Conservation (phyloP, 1,139 yeast species). For the Debaryomycetaceae sp. region DNA sequence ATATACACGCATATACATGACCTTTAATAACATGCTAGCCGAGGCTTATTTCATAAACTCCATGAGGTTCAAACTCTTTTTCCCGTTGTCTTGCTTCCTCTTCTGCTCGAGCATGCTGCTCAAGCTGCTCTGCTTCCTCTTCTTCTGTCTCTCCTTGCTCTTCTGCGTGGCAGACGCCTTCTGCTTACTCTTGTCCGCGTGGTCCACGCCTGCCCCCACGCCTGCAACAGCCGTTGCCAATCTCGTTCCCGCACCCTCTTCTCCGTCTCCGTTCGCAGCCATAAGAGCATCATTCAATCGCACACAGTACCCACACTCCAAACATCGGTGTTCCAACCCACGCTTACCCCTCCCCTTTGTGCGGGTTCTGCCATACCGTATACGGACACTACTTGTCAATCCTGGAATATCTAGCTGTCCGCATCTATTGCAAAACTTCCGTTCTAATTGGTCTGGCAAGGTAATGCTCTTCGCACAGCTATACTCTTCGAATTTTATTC, state of each 20-base stretch:
- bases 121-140: conserved; percentile 31
- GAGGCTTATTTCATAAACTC: conserved; percentile 38
- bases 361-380: conserved; percentile 9
- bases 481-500: conserved; percentile 18
- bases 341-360: conserved; percentile 1
- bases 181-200: background rate
- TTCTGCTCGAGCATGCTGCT: conserved; percentile 40
- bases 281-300: background rate
- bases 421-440: conserved; percentile 45
- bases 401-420: conserved; percentile 46
- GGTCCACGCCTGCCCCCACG: background rate
- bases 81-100: conserved; percentile 27
- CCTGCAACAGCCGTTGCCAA: background rate
- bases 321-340: conserved; percentile 11
- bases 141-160: conserved; percentile 23
- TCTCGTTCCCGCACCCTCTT: background rate
- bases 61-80: conserved; percentile 41
- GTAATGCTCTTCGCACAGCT: conserved; percentile 22
- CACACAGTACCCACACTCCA: background rate
- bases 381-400: conserved; percentile 26
- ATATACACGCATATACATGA: background rate
- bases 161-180: background rate
- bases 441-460: conserved; percentile 21
- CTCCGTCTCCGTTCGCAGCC: conserved; percentile 5
- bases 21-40: background rate